phyloP scores from a whole-genome alignment of 768 basidiomycete species.

The Suillus ampliporus region DNA sequence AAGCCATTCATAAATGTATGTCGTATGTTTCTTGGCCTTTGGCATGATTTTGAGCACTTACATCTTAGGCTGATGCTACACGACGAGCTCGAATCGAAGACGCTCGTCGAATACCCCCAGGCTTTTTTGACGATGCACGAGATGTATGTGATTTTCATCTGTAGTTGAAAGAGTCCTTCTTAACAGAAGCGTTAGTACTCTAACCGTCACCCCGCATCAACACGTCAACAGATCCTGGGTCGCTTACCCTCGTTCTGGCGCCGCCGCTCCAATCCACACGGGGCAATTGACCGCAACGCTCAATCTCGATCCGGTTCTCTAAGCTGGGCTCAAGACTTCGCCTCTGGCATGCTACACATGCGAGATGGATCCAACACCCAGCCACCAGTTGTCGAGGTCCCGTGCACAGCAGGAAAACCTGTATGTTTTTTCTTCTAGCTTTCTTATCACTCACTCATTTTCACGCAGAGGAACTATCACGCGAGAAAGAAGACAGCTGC shows the following conservation, averaged over 20 bases:
- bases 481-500: neutral
- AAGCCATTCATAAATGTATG: no score
- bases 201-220: neutral
- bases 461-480: neutral
- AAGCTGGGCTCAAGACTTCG: neutral
- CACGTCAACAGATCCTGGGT: neutral
- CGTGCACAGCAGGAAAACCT: neutral
- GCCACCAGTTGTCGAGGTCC: neutral
- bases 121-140: neutral
- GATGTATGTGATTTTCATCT: neutral
- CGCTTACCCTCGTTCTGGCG: neutral
- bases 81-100: neutral
- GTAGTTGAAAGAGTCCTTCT: neutral
- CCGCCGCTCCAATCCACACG: neutral
- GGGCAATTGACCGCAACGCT: neutral
- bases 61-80: neutral
- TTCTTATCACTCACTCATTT: neutral
- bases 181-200: neutral
- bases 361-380: neutral
- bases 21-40: no score
- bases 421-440: neutral
- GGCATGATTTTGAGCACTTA: no score
- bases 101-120: neutral
- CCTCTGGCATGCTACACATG: neutral
- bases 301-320: neutral